Percentiles rank a stretch among this genome's conserved stretches.
Evolutionary conservation across 2,329 filamentous ascomycete genomes (phyloP).

Genomic region (Fulvia fulva): DNA sequence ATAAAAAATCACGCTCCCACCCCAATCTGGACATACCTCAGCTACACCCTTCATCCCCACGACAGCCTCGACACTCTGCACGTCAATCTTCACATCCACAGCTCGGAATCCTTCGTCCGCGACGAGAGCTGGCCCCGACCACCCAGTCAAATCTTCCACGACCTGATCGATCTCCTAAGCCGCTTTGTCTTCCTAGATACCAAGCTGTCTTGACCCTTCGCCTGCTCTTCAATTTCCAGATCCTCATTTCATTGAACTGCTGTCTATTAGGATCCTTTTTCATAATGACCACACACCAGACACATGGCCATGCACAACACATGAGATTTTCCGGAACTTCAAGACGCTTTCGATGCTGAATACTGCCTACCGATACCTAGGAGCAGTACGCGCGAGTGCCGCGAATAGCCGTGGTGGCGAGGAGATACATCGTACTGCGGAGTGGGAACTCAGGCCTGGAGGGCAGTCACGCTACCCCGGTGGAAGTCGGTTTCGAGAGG

Average conservation of each 20-base stretch:
- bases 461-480: neutral
- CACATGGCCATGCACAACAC: constrained; percentile 17
- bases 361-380: constrained; percentile 15
- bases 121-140: constrained; percentile 21
- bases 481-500: constrained; percentile 5
- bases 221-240: constrained; percentile 5
- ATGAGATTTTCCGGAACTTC: constrained; percentile 20
- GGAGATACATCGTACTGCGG: constrained; percentile 3
- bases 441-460: constrained; percentile 8
- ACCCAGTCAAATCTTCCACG: constrained; percentile 15
- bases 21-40: constrained; percentile 23
- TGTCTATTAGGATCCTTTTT: constrained; percentile 20
- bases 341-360: constrained; percentile 18
- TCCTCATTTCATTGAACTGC: constrained; percentile 16
- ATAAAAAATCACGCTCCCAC: constrained; percentile 21
- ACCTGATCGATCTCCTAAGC: constrained; percentile 21
- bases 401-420: constrained; percentile 8
- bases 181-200: constrained; percentile 23
- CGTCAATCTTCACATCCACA: constrained; percentile 23
- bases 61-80: constrained; percentile 14
- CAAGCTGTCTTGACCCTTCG: constrained; percentile 13
- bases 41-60: constrained; percentile 9
- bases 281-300: constrained; percentile 23
- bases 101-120: constrained; percentile 24
- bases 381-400: constrained; percentile 9